Conservation (phyloP, 2,329 filamentous ascomycete genomes). For the Lachnellula occidentalis region DNA sequence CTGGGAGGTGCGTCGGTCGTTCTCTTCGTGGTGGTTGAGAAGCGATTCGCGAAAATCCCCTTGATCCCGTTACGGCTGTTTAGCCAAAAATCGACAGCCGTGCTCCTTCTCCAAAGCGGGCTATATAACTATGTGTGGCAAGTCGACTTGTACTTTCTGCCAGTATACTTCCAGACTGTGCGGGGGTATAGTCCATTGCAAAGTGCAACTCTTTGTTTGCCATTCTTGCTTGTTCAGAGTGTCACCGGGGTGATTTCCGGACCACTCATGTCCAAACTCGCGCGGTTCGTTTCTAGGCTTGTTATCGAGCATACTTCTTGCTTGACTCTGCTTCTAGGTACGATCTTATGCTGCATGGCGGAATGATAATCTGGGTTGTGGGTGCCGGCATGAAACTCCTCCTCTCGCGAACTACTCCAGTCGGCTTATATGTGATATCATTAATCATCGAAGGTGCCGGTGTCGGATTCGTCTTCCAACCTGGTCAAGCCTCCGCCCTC, state of each 20-base stretch:
- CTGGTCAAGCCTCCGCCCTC: conserved; percentile 11
- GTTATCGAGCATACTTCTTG: background rate
- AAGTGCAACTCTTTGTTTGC: conserved; percentile 24
- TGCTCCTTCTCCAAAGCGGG: conserved; percentile 28
- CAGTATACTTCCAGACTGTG: conserved; percentile 27
- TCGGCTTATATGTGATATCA: conserved; percentile 18
- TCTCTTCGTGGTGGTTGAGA: conserved; percentile 46
- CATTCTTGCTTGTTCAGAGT: conserved; percentile 23
- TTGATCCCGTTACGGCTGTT: conserved; percentile 72
- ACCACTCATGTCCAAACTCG: conserved; percentile 21
- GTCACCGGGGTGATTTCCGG: conserved; percentile 20
- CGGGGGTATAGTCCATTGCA: conserved; percentile 21
- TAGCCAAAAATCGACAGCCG: conserved; percentile 26
- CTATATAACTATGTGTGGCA: conserved; percentile 48
- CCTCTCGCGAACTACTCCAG: conserved; percentile 20
- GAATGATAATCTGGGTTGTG: conserved; percentile 24
- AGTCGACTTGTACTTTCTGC: conserved; percentile 32
- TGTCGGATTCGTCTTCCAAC: conserved; percentile 28
- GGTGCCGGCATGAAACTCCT: conserved; percentile 26
- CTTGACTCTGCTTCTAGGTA: conserved; percentile 9
- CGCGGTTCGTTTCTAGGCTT: background rate
- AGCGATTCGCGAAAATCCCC: conserved; percentile 50
- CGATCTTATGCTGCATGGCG: conserved; percentile 18
- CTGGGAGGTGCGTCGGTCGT: conserved; percentile 21
- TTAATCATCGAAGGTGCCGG: conserved; percentile 27